Conservation (phyloP, 2,329 filamentous ascomycete genomes). For the Penicillium rolfsii region DNA sequence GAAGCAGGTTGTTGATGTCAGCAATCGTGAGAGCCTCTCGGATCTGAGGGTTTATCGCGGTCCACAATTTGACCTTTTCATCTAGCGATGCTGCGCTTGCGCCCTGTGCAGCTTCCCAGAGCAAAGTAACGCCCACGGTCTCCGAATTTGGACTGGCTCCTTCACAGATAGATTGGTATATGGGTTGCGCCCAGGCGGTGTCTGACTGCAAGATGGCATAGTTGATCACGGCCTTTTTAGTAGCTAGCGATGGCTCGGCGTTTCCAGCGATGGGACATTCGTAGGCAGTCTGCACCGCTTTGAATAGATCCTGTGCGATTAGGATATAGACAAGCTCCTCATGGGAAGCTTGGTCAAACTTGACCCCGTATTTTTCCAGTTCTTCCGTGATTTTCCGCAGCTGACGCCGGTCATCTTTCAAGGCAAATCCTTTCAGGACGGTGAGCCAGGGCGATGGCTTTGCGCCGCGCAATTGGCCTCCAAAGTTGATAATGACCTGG, state of each 20-base stretch:
- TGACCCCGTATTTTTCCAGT: slow-evolving; percentile 57
- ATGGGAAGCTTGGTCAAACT: slow-evolving; percentile 48
- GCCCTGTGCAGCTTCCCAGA: slow-evolving; percentile 74
- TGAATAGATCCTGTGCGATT: slow-evolving; percentile 59
- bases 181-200: slow-evolving; percentile 62
- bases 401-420: slow-evolving; percentile 60
- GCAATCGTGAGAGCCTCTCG: slow-evolving; percentile 63
- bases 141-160: slow-evolving; percentile 57
- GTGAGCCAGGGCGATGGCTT: slow-evolving; percentile 49
- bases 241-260: slow-evolving; percentile 48
- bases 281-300: slow-evolving; percentile 71
- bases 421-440: slow-evolving; percentile 64
- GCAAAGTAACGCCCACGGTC: slow-evolving; percentile 72
- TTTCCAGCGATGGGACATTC: slow-evolving; percentile 54
- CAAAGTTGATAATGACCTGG: slow-evolving; percentile 49
- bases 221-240: slow-evolving; percentile 60
- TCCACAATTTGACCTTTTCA: slow-evolving; percentile 71
- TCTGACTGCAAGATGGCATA: slow-evolving; percentile 65
- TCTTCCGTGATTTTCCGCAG: slow-evolving; percentile 61
- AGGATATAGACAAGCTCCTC: slow-evolving; percentile 65
- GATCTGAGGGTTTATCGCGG: slow-evolving; percentile 49
- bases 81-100: slow-evolving; percentile 73
- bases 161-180: slow-evolving; percentile 57
- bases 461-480: slow-evolving; percentile 36
- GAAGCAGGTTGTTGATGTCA: slow-evolving; percentile 77